These are phyloP conservation scores for Hypoxylon fragiforme DNA, from an alignment of 495 filamentous ascomycete genomes.

Conservation along the genomic window DNA sequence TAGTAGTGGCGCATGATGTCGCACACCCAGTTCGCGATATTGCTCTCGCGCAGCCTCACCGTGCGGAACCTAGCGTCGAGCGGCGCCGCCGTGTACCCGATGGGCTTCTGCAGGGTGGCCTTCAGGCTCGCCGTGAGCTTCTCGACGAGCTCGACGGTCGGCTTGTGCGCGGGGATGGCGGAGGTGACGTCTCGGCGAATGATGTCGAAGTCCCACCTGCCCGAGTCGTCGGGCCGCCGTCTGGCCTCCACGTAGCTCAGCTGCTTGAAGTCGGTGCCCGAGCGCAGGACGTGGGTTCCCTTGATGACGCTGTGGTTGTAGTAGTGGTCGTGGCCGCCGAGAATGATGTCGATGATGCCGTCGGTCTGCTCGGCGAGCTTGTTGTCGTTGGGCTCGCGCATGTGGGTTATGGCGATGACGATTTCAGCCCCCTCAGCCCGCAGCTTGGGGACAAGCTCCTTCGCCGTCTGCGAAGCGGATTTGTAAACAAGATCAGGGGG, in stretches of 20 bases:
- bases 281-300: conserved; percentile 76
- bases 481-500: conserved; percentile 80
- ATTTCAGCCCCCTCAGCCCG: conserved; percentile 78
- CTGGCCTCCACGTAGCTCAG: conserved; percentile 82
- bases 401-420: conserved; percentile 79
- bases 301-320: conserved; percentile 78
- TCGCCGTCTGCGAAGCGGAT: conserved; percentile 71
- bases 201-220: conserved; percentile 77
- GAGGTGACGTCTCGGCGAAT: conserved; percentile 69
- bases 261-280: conserved; percentile 88
- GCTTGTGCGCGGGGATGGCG: conserved; percentile 63
- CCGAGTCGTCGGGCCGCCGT: conserved; percentile 47
- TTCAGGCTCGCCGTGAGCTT: conserved; percentile 70
- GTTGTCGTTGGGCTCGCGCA: conserved; percentile 82
- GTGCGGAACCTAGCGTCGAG: conserved; percentile 86
- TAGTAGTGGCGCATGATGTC: conserved; percentile 89
- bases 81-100: conserved; percentile 78
- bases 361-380: conserved; percentile 73
- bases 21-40: conserved; percentile 86
- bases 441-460: conserved; percentile 67
- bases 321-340: conserved; percentile 90
- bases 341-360: conserved; percentile 77
- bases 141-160: conserved; percentile 61
- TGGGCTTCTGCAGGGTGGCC: conserved; percentile 75
- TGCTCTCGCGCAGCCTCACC: conserved; percentile 74